Percentiles rank a stretch among this genome's conserved stretches.
Conservation (phyloP, 805 yeast species). For the Schwanniomyces occidentalis region DNA sequence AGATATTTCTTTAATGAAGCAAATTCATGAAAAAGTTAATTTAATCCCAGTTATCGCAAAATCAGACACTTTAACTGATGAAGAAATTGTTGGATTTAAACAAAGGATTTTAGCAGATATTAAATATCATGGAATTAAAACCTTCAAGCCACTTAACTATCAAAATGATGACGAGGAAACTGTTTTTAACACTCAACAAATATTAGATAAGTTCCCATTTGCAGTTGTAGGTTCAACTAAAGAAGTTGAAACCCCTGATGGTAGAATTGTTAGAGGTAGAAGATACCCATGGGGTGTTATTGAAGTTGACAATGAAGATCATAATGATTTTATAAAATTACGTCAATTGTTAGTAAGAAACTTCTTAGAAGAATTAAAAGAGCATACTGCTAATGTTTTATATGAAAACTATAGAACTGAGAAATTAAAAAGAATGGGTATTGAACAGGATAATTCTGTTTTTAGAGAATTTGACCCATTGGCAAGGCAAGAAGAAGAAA, state of each 20-base stretch:
- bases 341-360: constrained; percentile 87
- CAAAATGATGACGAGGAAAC: constrained; percentile 88
- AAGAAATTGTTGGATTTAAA: constrained; percentile 78
- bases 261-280: constrained; percentile 85
- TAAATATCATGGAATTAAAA: constrained; percentile 65
- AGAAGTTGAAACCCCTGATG: constrained; percentile 67
- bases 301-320: constrained; percentile 92
- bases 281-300: constrained; percentile 96
- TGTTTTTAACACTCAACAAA: constrained; percentile 58
- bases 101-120: constrained; percentile 76
- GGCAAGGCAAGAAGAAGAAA: constrained; percentile 90
- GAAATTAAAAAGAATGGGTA: constrained; percentile 78
- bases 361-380: constrained; percentile 91
- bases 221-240: constrained; percentile 91
- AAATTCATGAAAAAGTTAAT: constrained; percentile 87
- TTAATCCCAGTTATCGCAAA: constrained; percentile 94
- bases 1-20: constrained; percentile 85
- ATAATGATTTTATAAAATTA: constrained; percentile 86
- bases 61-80: constrained; percentile 88
- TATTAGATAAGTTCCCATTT: constrained; percentile 78
- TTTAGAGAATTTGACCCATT: constrained; percentile 94
- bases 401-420: constrained; percentile 90
- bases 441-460: constrained; percentile 89
- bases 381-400: constrained; percentile 69
- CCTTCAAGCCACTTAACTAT: constrained; percentile 73